Evolutionary conservation across 441 rosid species (phyloP).

Genomic region (Arabidopsis lyrata): DNA sequence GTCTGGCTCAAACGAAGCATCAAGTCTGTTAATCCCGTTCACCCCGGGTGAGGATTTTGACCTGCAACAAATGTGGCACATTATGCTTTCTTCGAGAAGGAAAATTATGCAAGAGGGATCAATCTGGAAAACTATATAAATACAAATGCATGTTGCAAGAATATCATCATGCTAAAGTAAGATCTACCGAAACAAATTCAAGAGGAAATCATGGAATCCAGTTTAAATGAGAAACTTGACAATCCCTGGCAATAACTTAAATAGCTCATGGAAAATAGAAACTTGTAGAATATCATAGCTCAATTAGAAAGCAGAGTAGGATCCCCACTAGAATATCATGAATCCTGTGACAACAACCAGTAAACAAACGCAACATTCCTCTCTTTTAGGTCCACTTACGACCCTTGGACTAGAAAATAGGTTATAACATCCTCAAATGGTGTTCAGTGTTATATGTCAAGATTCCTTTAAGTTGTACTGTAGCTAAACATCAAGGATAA

Average conservation of each 20-base stretch:
- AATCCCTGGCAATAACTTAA: constrained; percentile 7
- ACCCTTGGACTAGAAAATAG: constrained; percentile 8
- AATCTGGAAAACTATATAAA: constrained; percentile 18
- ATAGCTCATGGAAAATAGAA: constrained; percentile 6
- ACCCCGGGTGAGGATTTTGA: constrained; percentile 66
- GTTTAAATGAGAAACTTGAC: constrained; percentile 8
- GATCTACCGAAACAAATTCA: constrained; percentile 7
- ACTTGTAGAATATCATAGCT: constrained; percentile 15
- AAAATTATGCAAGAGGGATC: constrained; percentile 18
- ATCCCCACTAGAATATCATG: constrained; percentile 1
- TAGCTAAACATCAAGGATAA: constrained; percentile 2
- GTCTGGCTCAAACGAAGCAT: constrained; percentile 61
- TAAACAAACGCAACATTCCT: constrained; percentile 6
- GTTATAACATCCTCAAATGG: constrained; percentile 16
- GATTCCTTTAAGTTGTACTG: constrained; percentile 3
- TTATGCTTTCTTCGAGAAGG: background rate
- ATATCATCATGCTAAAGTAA: background rate
- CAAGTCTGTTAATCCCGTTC: constrained; percentile 66
- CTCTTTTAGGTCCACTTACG: constrained; percentile 3
- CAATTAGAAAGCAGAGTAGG: constrained; percentile 3
- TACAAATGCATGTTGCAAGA: constrained; percentile 27
- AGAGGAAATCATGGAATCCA: background rate
- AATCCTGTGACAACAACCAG: background rate
- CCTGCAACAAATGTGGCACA: constrained; percentile 52
- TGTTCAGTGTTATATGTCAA: background rate